These are phyloP conservation scores for Trichoderma semiorbis DNA, from an alignment of 2,329 filamentous ascomycete species.

Conservation along the genomic window DNA sequence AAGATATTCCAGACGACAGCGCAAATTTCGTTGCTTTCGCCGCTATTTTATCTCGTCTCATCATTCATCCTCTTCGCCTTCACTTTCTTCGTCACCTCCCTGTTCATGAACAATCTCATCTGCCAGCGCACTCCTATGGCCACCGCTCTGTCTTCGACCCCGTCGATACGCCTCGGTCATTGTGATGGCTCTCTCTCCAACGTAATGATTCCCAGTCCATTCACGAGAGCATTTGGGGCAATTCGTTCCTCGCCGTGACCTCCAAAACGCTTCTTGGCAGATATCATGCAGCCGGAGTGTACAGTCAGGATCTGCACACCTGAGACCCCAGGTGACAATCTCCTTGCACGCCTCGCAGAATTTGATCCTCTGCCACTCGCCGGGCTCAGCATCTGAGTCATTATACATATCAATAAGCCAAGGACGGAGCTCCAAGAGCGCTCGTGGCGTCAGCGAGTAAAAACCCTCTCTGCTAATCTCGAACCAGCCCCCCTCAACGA, in stretches of 20 bases:
- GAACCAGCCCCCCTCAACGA: slow-evolving; percentile 82
- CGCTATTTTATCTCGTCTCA: not conserved
- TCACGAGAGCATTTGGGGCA: slow-evolving; percentile 60
- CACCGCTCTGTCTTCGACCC: slow-evolving; percentile 37
- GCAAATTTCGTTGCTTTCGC: not conserved
- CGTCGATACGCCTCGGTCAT: slow-evolving; percentile 49
- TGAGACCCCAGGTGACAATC: slow-evolving; percentile 79
- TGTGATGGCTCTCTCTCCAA: slow-evolving; percentile 57
- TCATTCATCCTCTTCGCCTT: slow-evolving; percentile 19
- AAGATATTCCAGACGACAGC: not conserved
- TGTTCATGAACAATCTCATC: slow-evolving; percentile 34
- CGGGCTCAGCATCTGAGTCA: slow-evolving; percentile 57
- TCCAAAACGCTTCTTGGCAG: slow-evolving; percentile 72
- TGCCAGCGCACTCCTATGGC: slow-evolving; percentile 32
- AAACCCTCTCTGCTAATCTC: slow-evolving; percentile 68
- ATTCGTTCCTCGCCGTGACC: slow-evolving; percentile 55
- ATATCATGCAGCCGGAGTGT: slow-evolving; percentile 69
- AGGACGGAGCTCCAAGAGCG: slow-evolving; percentile 75
- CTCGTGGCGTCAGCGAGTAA: slow-evolving; percentile 72
- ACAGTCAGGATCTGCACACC: slow-evolving; percentile 69
- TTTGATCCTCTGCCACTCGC: slow-evolving; percentile 74
- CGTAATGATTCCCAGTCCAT: slow-evolving; percentile 50
- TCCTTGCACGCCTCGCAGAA: slow-evolving; percentile 85
- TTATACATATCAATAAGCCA: slow-evolving; percentile 93
- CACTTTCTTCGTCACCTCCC: slow-evolving; percentile 28